Evolutionary conservation across 2,329 filamentous ascomycete species (phyloP), one percentile per base, ranked within the genome.

Genomic region (Alternaria alternata): DNA sequence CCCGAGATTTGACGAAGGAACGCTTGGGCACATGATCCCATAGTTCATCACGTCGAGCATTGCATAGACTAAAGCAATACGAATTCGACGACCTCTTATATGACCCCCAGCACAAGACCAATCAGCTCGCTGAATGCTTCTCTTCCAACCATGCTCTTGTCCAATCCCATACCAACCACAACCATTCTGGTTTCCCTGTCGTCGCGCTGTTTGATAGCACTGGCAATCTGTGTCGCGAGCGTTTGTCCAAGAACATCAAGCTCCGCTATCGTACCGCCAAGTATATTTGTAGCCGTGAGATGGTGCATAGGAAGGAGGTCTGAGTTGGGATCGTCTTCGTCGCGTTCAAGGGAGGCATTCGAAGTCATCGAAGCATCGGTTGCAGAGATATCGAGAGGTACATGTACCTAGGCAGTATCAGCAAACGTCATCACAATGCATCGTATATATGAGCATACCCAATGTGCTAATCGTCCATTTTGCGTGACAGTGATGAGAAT

Each of bases 401-500:
- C 91, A 81, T 95, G 91, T 20, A 93, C 86, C 90, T 93, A 42
- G 6, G 20, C 2, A 18, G 30, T 14, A 16, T 56, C 24, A 63
- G 54, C 52, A 72, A 39, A 11, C 30, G n/a, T 14, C 18, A 20
- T n/a, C 6, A n/a, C 16, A 28, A 6, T 26, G 12, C 16, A 36
- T 11, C 9, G 30, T 4, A 30, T 4, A 18, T 75, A 38, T 24
- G 16, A 1, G 22, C 81, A 54, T 83, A 97, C 93, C 95, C 95
- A 99, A 84, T 98, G 95, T 20, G 92, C 91, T 47, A 98, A 81
- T 60, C 90, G 87, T 7, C 94, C 94, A 62, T 90, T 87, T 80
- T 98, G 95, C 0, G 91, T 92, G 61, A 98, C 86, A 1, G 93
- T 97, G 64, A 99, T 83, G 70, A 99, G 81, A 70, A 99, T 93